Percentiles rank a stretch among this genome's conserved stretches.
Conservation (phyloP, 2,329 filamentous ascomycete species). For the Xylariaceae sp. region DNA sequence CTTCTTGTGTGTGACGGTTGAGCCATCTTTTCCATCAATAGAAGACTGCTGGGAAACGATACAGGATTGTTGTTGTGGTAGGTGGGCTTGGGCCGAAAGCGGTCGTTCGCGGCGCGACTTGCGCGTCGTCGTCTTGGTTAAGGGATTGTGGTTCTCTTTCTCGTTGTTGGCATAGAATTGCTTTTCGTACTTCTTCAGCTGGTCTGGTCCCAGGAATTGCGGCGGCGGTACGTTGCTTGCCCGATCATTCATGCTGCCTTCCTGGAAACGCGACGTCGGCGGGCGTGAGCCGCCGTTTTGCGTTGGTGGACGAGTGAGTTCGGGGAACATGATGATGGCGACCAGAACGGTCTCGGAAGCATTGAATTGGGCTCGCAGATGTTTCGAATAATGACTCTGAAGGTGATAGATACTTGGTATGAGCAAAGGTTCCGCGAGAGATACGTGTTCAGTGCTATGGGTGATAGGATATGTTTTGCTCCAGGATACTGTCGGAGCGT, state of each 20-base stretch:
- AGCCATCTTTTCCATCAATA: neutral
- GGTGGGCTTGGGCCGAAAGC: conserved; percentile 17
- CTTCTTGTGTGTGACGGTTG: conserved; percentile 22
- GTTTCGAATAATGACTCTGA: neutral
- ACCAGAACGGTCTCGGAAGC: neutral
- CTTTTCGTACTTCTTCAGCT: conserved; percentile 24
- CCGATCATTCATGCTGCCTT: conserved; percentile 85
- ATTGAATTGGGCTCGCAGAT: neutral
- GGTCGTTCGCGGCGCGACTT: conserved; percentile 16
- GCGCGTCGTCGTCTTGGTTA: neutral
- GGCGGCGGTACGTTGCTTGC: conserved; percentile 66
- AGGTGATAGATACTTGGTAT: neutral
- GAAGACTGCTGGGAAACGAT: neutral
- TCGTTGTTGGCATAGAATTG: conserved; percentile 21
- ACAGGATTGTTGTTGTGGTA: conserved; percentile 5
- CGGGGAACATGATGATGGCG: conserved; percentile 17
- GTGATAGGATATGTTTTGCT: too few species aligned
- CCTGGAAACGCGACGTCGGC: conserved; percentile 52
- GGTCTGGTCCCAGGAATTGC: conserved; percentile 51
- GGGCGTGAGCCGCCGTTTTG: conserved; percentile 34
- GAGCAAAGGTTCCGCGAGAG: neutral
- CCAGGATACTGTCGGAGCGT: too few species aligned
- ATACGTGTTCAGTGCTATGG: neutral
- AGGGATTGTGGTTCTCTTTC: neutral
- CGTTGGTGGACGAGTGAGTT: conserved; percentile 29